These are phyloP conservation scores for Diplodia mutila DNA, from an alignment of 2,329 filamentous ascomycete genomes.

Conservation along the genomic window DNA sequence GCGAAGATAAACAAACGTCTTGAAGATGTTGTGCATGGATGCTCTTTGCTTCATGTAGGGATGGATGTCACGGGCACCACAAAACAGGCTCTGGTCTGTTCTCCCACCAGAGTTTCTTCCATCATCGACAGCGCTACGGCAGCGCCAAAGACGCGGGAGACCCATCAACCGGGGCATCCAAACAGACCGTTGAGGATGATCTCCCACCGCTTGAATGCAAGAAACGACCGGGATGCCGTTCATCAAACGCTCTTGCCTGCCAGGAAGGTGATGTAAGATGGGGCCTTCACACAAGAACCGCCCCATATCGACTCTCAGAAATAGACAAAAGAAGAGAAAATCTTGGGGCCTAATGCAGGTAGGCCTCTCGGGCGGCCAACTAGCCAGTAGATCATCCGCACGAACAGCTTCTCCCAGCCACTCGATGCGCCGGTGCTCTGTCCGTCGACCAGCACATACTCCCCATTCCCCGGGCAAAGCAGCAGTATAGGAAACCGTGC, in stretches of 20 bases:
- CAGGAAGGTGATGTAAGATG: conserved; percentile 2
- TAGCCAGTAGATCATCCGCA: not conserved
- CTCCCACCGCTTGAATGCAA: conserved; percentile 8
- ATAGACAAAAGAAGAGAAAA: conserved; percentile 2
- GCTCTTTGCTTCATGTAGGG: conserved; percentile 9
- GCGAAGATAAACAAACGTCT: conserved; percentile 6
- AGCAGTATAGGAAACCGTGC: not conserved
- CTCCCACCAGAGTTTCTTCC: not conserved
- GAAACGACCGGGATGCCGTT: conserved; percentile 10
- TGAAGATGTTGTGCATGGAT: conserved; percentile 7
- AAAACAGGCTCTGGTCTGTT: conserved; percentile 5
- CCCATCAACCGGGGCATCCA: not conserved
- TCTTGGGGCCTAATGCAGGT: conserved; percentile 7
- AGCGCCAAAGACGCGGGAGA: conserved; percentile 8
- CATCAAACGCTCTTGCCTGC: not conserved
- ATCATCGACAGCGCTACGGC: conserved; percentile 20
- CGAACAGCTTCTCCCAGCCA: not conserved
- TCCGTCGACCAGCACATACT: not conserved
- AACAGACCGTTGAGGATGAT: not conserved
- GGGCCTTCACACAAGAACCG: not conserved
- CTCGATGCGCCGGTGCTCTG: not conserved
- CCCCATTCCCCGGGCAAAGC: not conserved
- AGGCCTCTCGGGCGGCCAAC: conserved; percentile 2
- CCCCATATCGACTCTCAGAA: conserved; percentile 10
- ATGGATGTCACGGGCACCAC: not conserved